Conservation (phyloP, 441 rosid genomes). For the Pelargonium myrrhifolium region DNA sequence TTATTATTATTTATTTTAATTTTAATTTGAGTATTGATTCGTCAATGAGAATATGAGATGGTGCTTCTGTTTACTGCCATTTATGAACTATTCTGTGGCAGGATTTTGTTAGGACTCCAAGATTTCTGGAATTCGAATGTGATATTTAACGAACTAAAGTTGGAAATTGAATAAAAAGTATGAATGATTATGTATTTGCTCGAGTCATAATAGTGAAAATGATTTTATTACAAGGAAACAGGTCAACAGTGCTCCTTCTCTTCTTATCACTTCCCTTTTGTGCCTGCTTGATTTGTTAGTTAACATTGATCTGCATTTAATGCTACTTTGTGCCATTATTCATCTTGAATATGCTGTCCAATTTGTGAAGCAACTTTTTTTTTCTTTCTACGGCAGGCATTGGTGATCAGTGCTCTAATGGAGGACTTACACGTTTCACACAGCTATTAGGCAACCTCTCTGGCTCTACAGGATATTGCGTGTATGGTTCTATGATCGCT, state of each 20-base stretch:
- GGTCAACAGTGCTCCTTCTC: no score
- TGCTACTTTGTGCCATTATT: background rate
- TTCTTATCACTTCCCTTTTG: background rate
- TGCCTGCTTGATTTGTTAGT: background rate
- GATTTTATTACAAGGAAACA: background rate
- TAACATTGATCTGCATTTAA: background rate
- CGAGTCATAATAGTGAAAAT: background rate
- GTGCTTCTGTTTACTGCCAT: background rate
- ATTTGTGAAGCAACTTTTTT: background rate
- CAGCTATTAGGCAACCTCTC: conserved; percentile 44
- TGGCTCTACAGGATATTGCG: conserved; percentile 68
- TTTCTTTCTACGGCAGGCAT: conserved; percentile 48
- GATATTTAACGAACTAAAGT: background rate
- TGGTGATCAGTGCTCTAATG: conserved; percentile 63
- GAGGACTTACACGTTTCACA: conserved; percentile 52
- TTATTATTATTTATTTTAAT: no score
- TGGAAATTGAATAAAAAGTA: background rate
- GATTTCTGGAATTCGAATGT: background rate
- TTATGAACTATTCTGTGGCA: background rate
- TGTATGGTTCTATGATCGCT: conserved; percentile 36
- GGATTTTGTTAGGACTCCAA: background rate
- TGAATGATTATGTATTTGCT: background rate
- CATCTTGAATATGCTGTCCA: background rate
- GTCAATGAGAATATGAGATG: background rate
- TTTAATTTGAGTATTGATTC: background rate